Conservation (phyloP, 495 filamentous ascomycete genomes). For the Daldinia vernicosa region DNA sequence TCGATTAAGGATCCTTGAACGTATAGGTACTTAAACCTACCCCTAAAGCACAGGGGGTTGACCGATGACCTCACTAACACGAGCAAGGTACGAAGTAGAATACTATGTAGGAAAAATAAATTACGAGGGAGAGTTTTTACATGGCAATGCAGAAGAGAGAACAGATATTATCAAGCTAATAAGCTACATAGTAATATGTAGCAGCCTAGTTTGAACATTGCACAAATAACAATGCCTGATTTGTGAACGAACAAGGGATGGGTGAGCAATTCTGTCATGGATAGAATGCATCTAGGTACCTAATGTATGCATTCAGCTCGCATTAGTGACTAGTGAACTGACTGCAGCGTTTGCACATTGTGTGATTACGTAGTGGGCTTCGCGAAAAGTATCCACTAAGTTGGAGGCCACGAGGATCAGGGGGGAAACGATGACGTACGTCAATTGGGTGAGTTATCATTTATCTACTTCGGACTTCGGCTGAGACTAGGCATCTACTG, state of each 20-base stretch:
- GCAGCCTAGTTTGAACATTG: neutral
- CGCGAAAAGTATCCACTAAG: neutral
- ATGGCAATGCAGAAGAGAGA: neutral
- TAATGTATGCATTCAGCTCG: neutral
- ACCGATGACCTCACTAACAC: slow-evolving; percentile 39
- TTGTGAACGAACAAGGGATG: slow-evolving; percentile 3
- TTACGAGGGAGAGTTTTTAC: neutral
- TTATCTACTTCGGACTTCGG: neutral
- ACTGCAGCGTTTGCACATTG: too few species aligned
- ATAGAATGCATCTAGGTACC: neutral
- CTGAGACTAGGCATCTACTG: neutral
- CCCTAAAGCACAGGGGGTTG: slow-evolving; percentile 12
- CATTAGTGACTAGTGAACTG: too few species aligned
- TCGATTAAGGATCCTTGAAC: slow-evolving; percentile 28
- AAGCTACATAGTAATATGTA: too few species aligned
- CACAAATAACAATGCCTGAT: slow-evolving; percentile 3
- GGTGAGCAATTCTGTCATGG: neutral
- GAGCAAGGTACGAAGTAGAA: neutral
- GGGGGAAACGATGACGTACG: slow-evolving; percentile 30
- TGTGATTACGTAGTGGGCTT: neutral
- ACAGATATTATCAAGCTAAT: neutral
- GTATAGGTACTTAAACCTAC: neutral
- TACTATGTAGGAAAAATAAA: neutral
- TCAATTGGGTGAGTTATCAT: slow-evolving; percentile 2
- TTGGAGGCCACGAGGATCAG: slow-evolving; percentile 11